phyloP scores from a whole-genome alignment of 768 basidiomycete genomes.

The Leccinum truebloodii region DNA sequence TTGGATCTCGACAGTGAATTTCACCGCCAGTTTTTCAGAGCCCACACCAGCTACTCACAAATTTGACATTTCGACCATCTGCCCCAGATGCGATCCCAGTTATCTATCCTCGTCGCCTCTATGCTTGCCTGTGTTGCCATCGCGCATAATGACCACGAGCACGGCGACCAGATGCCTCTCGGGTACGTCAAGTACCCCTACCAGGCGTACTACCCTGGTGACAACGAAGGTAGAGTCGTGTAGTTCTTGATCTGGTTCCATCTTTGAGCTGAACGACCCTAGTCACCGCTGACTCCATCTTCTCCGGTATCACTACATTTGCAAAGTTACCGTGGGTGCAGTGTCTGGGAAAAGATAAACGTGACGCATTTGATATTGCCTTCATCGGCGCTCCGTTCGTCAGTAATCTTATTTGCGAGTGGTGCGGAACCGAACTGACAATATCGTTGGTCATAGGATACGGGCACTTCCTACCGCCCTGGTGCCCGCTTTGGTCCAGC shows the following conservation, averaged over 20 bases:
- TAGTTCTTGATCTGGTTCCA: background rate
- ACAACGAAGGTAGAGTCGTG: conserved; percentile 51
- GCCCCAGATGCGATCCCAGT: conserved; percentile 25
- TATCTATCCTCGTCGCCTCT: conserved; percentile 27
- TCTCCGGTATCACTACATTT: conserved; percentile 83
- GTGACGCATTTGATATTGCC: conserved; percentile 72
- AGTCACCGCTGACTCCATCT: conserved; percentile 79
- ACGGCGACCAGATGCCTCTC: conserved; percentile 59
- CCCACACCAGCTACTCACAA: background rate
- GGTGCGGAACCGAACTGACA: background rate
- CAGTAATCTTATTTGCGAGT: conserved; percentile 24
- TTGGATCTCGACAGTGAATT: conserved; percentile 3
- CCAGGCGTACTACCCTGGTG: conserved; percentile 54
- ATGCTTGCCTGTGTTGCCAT: no score
- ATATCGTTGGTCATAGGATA: conserved; percentile 45
- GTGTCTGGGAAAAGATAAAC: conserved; percentile 65
- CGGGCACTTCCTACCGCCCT: conserved; percentile 74
- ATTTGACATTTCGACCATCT: background rate
- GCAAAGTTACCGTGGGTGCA: conserved; percentile 85
- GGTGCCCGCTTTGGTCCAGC: conserved; percentile 87
- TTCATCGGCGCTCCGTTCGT: conserved; percentile 81
- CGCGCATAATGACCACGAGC: conserved; percentile 42
- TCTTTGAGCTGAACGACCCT: background rate
- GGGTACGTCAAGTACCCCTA: conserved; percentile 69
- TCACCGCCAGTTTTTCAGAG: background rate